Conservation (phyloP, 2,329 filamentous ascomycete species). For the Ophiognomonia clavigignenti-juglandacearum region DNA sequence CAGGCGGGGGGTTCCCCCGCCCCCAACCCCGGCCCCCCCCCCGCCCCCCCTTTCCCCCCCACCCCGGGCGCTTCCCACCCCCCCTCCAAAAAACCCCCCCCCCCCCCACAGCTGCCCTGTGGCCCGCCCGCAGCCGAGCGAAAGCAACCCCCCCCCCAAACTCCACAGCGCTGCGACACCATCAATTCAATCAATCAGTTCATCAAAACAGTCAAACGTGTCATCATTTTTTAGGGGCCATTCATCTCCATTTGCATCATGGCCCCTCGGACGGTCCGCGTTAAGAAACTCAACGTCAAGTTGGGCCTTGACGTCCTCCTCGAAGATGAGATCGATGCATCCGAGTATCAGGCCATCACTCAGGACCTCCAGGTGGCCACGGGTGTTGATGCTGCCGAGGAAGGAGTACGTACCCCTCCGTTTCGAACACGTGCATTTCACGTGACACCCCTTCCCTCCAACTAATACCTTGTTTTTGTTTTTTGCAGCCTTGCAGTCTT, state of each 20-base stretch:
- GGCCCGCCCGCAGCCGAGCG: too few relatives aligned
- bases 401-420: slow-evolving; percentile 85
- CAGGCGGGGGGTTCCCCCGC: slow-evolving; percentile 8
- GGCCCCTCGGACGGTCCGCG: slow-evolving; percentile 66
- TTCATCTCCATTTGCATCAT: slow-evolving; percentile 34
- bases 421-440: slow-evolving; percentile 21
- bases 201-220: too few relatives aligned
- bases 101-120: too few relatives aligned
- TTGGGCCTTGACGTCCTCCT: slow-evolving; percentile 80
- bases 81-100: too few relatives aligned
- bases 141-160: too few relatives aligned
- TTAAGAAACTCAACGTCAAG: slow-evolving; percentile 90
- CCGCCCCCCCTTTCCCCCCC: too few relatives aligned
- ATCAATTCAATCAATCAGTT: too few relatives aligned
- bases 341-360: slow-evolving; percentile 80
- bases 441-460: slow-evolving; percentile 12
- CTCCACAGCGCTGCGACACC: slow-evolving; percentile 29
- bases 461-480: slow-evolving; percentile 6
- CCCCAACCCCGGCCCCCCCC: too few relatives aligned
- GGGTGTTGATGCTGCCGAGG: slow-evolving; percentile 93
- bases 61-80: too few relatives aligned
- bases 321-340: slow-evolving; percentile 84
- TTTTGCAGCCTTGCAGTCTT: background rate
- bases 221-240: slow-evolving; percentile 20
- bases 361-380: slow-evolving; percentile 85